Evolutionary conservation across 805 yeast genomes (phyloP), one percentile per base, ranked within the genome.

Genomic region (Jamesozyma gamospora): DNA sequence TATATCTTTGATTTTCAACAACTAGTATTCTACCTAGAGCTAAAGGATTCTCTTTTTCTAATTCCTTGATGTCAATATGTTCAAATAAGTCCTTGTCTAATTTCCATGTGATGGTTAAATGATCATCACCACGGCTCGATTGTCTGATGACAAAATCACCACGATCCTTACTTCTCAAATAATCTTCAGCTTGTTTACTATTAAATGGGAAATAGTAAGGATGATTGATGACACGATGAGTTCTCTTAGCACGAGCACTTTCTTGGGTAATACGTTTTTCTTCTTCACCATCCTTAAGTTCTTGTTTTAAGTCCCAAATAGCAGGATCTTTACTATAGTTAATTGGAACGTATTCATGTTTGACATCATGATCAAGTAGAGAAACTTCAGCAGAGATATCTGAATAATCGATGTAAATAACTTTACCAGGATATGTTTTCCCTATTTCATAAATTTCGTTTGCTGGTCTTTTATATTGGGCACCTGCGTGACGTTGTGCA

Each of bases 81-180:
- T 92, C 97, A 64, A 82, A 92, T 45, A 90, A 65, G 57, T 80
- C 82, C 56, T 84, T 90, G 43, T 84, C 92, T 34, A 92, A 88
- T 59, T 92, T 92, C 96, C 97, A 92, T 0, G 99, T 90, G 32
- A 90, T 79, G 2, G 95, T 87, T 50, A 92, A 70, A 60, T 79
- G 96, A 46, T 85, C 83, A 35, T 74, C 70, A 32, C 98, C 98
- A 46, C 79, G 77, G 9, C 95, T 85, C 0, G 96, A 86, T 15
- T 97, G 99, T 50, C 99, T 75, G 41, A 92, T 82, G 16, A 92
- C 95, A 63, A 86, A 75, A 50, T 85, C 95, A 39, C 99, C 99
- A 47, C 88, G 80, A 32, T 79, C 75, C 56, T 82, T 74, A 18
- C 95, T 84, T 16, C 96, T 95, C 52, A 92, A 71, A 50, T 73